phyloP scores from a whole-genome alignment of 2,329 filamentous ascomycete genomes.

The Xylariaceae sp. region DNA sequence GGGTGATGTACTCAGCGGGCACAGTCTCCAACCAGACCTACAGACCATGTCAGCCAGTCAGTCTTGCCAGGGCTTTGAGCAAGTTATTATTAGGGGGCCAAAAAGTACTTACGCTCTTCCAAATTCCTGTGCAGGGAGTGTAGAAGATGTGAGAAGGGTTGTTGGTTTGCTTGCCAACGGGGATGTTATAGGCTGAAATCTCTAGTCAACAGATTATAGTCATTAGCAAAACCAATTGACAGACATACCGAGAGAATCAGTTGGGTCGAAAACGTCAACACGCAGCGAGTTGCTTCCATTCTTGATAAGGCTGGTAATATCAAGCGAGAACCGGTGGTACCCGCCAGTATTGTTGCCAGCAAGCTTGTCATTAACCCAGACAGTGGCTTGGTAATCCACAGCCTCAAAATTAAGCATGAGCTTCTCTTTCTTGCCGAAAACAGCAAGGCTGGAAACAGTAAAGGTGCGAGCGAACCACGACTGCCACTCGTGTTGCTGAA shows the following conservation, averaged over 20 bases:
- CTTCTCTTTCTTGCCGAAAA: conserved; percentile 29
- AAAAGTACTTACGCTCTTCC: conserved; percentile 45
- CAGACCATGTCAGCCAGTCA: conserved; percentile 10
- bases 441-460: conserved; percentile 44
- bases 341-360: conserved; percentile 55
- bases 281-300: conserved; percentile 53
- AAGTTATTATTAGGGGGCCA: background rate
- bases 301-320: conserved; percentile 47
- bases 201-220: background rate
- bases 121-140: conserved; percentile 68
- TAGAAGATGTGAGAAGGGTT: conserved; percentile 58
- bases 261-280: conserved; percentile 65
- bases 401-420: conserved; percentile 56
- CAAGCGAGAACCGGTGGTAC: conserved; percentile 58
- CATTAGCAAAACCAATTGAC: background rate
- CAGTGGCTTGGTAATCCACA: conserved; percentile 53
- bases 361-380: conserved; percentile 54
- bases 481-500: conserved; percentile 40
- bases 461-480: conserved; percentile 53
- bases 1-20: conserved; percentile 52
- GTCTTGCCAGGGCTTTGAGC: background rate
- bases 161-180: conserved; percentile 62
- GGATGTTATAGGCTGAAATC: conserved; percentile 46
- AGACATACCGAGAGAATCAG: conserved; percentile 41
- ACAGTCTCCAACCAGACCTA: conserved; percentile 67